These are phyloP conservation scores for Lolium perenne DNA, from an alignment of 176 grass and related monocot genomes.

Conservation along the genomic window DNA sequence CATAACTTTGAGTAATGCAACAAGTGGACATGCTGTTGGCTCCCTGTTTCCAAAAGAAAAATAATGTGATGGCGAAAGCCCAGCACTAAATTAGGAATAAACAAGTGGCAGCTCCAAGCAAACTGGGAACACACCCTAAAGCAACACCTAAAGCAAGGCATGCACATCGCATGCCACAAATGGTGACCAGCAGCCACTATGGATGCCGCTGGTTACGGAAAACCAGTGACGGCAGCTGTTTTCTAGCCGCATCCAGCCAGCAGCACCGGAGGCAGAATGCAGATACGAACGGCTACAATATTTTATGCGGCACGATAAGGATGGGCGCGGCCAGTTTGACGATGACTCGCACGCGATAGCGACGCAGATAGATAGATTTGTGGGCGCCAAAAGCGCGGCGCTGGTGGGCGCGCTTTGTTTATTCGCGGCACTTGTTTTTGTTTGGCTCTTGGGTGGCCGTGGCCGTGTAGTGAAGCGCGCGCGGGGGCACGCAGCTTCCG, in stretches of 20 bases:
- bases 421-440: not conserved
- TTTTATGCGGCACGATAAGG: not conserved
- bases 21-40: too few species aligned
- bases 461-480: too few species aligned
- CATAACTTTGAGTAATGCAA: too few species aligned
- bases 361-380: not conserved
- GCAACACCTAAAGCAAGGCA: not conserved
- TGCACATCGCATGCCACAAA: not conserved
- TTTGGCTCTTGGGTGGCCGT: too few species aligned
- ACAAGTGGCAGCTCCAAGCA: not conserved
- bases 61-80: too few species aligned
- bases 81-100: not conserved
- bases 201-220: not conserved
- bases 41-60: too few species aligned
- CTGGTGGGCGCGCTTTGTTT: not conserved
- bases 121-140: not conserved
- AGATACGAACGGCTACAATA: not conserved
- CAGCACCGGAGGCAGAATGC: not conserved
- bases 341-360: not conserved
- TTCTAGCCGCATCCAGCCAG: constrained; percentile 31
- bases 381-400: not conserved
- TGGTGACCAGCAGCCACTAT: not conserved
- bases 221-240: constrained; percentile 20
- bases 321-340: not conserved
- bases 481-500: not conserved